Percentiles rank a stretch among this genome's conserved stretches.
Conservation (phyloP, 768 basidiomycete species). For the Fibroporia radiculosa region DNA sequence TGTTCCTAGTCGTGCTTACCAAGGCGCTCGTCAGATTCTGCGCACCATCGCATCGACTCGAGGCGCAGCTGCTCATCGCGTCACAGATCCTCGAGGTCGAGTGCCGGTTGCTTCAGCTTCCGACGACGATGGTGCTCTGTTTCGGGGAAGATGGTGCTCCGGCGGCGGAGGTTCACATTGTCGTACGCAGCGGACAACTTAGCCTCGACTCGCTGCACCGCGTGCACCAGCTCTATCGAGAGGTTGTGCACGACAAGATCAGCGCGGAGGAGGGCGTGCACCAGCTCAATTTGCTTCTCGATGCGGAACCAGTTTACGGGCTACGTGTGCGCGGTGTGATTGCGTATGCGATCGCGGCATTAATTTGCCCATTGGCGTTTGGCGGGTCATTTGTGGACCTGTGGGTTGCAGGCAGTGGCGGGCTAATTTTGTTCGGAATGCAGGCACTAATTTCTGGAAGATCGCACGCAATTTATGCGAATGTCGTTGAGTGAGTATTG, state of each 20-base stretch:
- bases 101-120: slow-evolving; percentile 82
- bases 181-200: slow-evolving; percentile 68
- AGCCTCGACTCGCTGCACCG: slow-evolving; percentile 78
- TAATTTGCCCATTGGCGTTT: slow-evolving; percentile 81
- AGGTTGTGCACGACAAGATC: slow-evolving; percentile 85
- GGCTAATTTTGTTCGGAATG: slow-evolving; percentile 57
- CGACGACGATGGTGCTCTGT: slow-evolving; percentile 71
- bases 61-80: slow-evolving; percentile 81
- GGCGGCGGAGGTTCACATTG: slow-evolving; percentile 80
- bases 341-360: slow-evolving; percentile 58
- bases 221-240: slow-evolving; percentile 77
- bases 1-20: slow-evolving; percentile 80
- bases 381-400: slow-evolving; percentile 80
- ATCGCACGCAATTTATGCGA: slow-evolving; percentile 75
- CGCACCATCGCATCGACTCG: slow-evolving; percentile 87
- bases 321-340: slow-evolving; percentile 53
- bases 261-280: slow-evolving; percentile 67
- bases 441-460: slow-evolving; percentile 59
- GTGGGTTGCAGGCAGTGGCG: slow-evolving; percentile 65
- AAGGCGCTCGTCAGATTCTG: slow-evolving; percentile 85
- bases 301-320: slow-evolving; percentile 57
- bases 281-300: slow-evolving; percentile 54
- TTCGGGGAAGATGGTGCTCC: slow-evolving; percentile 83
- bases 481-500: slow-evolving; percentile 75
- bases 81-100: slow-evolving; percentile 86